Evolutionary conservation across 345 rosid genomes (phyloP).

Genomic region (Brassica nigra): DNA sequence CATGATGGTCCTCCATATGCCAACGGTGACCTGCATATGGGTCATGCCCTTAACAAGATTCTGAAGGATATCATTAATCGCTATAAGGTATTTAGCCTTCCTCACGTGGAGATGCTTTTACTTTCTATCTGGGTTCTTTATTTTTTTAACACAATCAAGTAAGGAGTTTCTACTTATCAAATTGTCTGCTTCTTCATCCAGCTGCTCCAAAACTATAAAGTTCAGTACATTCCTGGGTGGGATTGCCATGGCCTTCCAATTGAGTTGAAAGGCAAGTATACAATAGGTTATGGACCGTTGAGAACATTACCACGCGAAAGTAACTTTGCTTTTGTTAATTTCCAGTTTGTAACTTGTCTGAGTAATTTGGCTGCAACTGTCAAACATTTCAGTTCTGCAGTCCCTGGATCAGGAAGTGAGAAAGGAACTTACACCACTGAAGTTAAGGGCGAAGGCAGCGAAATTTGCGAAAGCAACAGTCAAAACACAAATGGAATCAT

Average conservation of each 20-base stretch:
- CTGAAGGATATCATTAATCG: conserved; percentile 94
- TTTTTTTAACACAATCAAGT: neutral
- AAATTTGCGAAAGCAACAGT: conserved; percentile 93
- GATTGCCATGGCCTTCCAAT: conserved; percentile 99
- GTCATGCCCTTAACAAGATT: conserved; percentile 96
- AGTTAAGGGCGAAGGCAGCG: conserved; percentile 91
- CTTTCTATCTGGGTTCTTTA: neutral
- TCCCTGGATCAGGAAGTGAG: conserved; percentile 82
- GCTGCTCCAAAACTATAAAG: conserved; percentile 90
- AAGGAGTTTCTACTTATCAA: conserved; percentile 22
- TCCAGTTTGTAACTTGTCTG: conserved; percentile 19
- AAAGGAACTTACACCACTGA: conserved; percentile 80
- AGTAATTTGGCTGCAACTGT: conserved; percentile 43
- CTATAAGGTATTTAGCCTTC: conserved; percentile 61
- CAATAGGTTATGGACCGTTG: conserved; percentile 14
- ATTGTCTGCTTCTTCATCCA: conserved; percentile 40
- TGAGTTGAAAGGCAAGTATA: conserved; percentile 86
- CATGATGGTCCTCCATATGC: conserved; percentile 99
- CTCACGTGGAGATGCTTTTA: conserved; percentile 7
- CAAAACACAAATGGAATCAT: conserved; percentile 90
- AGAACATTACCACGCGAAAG: conserved; percentile 5
- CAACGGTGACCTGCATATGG: conserved; percentile 90
- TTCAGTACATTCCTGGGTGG: conserved; percentile 90
- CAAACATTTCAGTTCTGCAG: conserved; percentile 78
- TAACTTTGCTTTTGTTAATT: conserved; percentile 5